Conservation (phyloP, 1,284 basidiomycete species). For the Hymenochaete sp. region DNA sequence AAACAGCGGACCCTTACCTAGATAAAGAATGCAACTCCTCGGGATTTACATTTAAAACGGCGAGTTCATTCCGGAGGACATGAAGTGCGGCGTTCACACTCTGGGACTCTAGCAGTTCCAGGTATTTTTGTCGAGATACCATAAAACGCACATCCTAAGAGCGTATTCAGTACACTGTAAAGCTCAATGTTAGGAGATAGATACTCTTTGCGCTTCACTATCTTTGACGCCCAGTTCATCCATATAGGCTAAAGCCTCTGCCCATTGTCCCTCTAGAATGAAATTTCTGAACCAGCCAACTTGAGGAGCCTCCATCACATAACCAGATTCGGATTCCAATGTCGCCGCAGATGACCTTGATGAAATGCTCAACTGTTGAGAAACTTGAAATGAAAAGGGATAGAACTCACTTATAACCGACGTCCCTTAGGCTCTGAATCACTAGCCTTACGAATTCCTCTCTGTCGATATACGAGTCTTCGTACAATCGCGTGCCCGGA, state of each 20-base stretch:
- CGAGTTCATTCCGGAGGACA: conserved; percentile 81
- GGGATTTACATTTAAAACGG: conserved; percentile 67
- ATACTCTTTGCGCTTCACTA: conserved; percentile 58
- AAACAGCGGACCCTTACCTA: conserved; percentile 43
- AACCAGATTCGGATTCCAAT: conserved; percentile 89
- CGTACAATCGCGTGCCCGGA: conserved; percentile 63
- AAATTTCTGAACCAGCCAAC: conserved; percentile 78
- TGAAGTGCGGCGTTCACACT: conserved; percentile 78
- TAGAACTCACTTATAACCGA: conserved; percentile 80
- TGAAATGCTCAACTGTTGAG: neutral
- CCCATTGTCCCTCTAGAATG: conserved; percentile 81
- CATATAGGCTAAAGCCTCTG: conserved; percentile 68
- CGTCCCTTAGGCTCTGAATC: conserved; percentile 84
- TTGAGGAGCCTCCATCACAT: conserved; percentile 70
- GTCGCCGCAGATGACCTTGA: conserved; percentile 79
- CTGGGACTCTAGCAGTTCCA: conserved; percentile 84
- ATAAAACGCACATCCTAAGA: conserved; percentile 74
- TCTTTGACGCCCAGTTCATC: conserved; percentile 58
- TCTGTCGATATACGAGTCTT: conserved; percentile 71
- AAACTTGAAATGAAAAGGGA: neutral
- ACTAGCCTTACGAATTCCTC: conserved; percentile 90
- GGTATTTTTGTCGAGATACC: conserved; percentile 91
- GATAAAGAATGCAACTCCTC: conserved; percentile 80
- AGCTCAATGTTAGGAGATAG: conserved; percentile 22
- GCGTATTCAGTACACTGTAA: conserved; percentile 20